A percentile compares a stretch with the other conserved stretches of the same genome.
phyloP scores from a whole-genome alignment of 1,284 basidiomycete genomes.

The Inonotus hispidus region DNA sequence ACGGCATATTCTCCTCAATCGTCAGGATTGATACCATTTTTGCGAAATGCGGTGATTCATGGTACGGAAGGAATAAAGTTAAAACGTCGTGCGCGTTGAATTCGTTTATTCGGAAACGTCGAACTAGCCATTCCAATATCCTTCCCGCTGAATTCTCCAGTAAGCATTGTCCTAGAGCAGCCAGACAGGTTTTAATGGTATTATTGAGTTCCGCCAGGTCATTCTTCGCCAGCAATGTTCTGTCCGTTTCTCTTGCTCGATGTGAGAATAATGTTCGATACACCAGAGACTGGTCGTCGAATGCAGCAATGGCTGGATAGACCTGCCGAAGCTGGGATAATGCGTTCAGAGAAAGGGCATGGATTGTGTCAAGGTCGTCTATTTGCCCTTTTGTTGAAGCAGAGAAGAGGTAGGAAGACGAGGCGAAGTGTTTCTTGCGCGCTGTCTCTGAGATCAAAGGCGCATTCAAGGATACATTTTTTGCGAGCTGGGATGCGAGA shows the following conservation, averaged over 20 bases:
- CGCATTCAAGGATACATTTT: slow-evolving; percentile 77
- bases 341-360: slow-evolving; percentile 79
- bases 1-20: slow-evolving; percentile 47
- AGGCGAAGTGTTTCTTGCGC: slow-evolving; percentile 55
- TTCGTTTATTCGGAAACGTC: slow-evolving; percentile 92
- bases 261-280: slow-evolving; percentile 69
- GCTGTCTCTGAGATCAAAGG: slow-evolving; percentile 66
- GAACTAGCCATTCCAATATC: slow-evolving; percentile 94
- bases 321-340: slow-evolving; percentile 72
- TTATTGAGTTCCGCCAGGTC: slow-evolving; percentile 59
- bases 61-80: slow-evolving; percentile 87
- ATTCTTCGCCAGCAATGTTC: slow-evolving; percentile 72
- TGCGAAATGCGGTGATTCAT: slow-evolving; percentile 91
- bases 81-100: slow-evolving; percentile 85
- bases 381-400: slow-evolving; percentile 65
- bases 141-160: slow-evolving; percentile 80
- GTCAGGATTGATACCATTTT: slow-evolving; percentile 89
- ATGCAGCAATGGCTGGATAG: slow-evolving; percentile 57
- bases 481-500: slow-evolving; percentile 80
- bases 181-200: slow-evolving; percentile 60
- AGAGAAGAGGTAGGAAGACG: slow-evolving; percentile 79
- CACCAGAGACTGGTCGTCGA: slow-evolving; percentile 37
- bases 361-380: slow-evolving; percentile 84
- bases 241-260: slow-evolving; percentile 68
- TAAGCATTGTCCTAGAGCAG: slow-evolving; percentile 74